These are phyloP conservation scores for Euphorbia celastroides DNA, from an alignment of 441 rosid species.

Conservation along the genomic window DNA sequence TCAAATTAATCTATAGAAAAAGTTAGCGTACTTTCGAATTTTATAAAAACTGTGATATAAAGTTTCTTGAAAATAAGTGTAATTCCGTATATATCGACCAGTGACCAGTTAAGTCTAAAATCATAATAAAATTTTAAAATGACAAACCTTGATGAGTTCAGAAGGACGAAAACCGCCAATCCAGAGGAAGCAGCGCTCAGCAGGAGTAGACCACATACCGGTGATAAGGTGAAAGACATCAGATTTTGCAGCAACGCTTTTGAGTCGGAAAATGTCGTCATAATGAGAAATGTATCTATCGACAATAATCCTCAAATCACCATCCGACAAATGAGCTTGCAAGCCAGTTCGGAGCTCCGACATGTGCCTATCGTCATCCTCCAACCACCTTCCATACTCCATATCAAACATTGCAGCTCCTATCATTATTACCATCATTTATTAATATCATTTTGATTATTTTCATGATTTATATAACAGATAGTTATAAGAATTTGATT, in stretches of 20 bases:
- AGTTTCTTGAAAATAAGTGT: no score
- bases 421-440: constrained; percentile 5
- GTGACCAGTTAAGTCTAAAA: not conserved
- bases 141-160: constrained; percentile 82
- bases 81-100: no score
- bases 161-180: constrained; percentile 96
- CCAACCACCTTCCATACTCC: constrained; percentile 92
- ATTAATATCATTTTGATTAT: no score
- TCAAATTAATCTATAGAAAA: no score
- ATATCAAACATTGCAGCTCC: constrained; percentile 88
- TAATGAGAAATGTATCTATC: constrained; percentile 73
- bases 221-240: constrained; percentile 91
- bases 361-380: constrained; percentile 78
- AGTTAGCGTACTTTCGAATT: no score
- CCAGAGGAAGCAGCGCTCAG: constrained; percentile 97
- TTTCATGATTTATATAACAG: no score
- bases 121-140: not conserved
- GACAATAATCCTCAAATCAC: constrained; percentile 74
- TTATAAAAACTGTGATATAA: no score
- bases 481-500: no score
- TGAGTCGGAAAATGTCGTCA: constrained; percentile 73
- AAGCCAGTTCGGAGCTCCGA: constrained; percentile 82
- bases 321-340: constrained; percentile 76
- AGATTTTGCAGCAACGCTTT: constrained; percentile 61
- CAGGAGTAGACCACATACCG: constrained; percentile 92